These are phyloP conservation scores for Penicillium sp. DNA, from an alignment of 2,329 filamentous ascomycete species.

Conservation along the genomic window DNA sequence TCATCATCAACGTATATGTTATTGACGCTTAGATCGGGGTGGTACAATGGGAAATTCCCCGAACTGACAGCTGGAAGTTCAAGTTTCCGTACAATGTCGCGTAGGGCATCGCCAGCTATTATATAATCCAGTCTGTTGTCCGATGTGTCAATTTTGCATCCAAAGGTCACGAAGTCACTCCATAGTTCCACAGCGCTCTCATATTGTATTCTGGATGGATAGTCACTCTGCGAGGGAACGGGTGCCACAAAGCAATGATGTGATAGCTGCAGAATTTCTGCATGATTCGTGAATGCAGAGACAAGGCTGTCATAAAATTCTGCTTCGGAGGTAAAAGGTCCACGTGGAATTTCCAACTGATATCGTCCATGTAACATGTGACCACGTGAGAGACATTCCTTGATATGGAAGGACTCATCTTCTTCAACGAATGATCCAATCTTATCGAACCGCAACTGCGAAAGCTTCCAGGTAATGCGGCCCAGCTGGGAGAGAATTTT, in stretches of 20 bases:
- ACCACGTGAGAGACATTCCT: constrained; percentile 21
- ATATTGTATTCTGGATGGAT: constrained; percentile 12
- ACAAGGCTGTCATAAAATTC: constrained; percentile 22
- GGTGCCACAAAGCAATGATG: constrained; percentile 20
- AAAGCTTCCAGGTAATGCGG: constrained; percentile 23
- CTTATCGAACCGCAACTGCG: constrained; percentile 23
- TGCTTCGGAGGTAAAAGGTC: constrained; percentile 19
- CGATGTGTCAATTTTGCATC: constrained; percentile 19
- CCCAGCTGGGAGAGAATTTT: constrained; percentile 30
- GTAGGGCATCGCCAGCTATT: constrained; percentile 17
- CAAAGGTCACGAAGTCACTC: constrained; percentile 25
- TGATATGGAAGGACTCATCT: constrained; percentile 15
- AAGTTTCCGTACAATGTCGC: constrained; percentile 3
- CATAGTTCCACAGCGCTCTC: constrained; percentile 16
- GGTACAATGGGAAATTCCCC: constrained; percentile 18
- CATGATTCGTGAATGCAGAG: constrained; percentile 17
- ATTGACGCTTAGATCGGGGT: constrained; percentile 38
- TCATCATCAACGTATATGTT: constrained; percentile 38
- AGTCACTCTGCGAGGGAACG: constrained; percentile 9
- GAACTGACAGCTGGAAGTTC: not conserved
- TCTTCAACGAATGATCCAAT: constrained; percentile 30
- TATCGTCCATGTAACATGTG: constrained; percentile 18
- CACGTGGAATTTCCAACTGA: constrained; percentile 15
- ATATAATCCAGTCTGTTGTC: constrained; percentile 27
- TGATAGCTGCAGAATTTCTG: constrained; percentile 12